A percentile compares a stretch with the other conserved stretches of the same genome.
Evolutionary conservation across 306 rosid genomes (phyloP).

Genomic region (Mimosa pudica): DNA sequence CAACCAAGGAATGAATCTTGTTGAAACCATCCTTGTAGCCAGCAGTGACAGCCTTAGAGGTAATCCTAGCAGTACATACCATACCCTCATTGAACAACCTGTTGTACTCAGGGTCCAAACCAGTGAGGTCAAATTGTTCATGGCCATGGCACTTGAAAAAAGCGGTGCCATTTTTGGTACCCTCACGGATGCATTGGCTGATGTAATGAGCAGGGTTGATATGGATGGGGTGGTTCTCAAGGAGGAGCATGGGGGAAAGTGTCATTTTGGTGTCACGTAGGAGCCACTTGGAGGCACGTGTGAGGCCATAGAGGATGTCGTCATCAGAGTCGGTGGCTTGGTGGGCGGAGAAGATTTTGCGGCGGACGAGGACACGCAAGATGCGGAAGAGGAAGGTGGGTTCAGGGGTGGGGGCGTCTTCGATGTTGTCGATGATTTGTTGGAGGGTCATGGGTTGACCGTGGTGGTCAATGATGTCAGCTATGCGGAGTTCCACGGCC

Average conservation of each 20-base stretch:
- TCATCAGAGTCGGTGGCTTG: constrained; percentile 36
- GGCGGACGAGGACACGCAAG: constrained; percentile 47
- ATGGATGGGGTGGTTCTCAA: constrained; percentile 49
- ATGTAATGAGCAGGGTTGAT: constrained; percentile 39
- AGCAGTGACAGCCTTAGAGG: constrained; percentile 38
- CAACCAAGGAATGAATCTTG: constrained; percentile 43
- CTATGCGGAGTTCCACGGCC: constrained; percentile 44
- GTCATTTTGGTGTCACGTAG: constrained; percentile 45
- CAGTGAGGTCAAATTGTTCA: constrained; percentile 46
- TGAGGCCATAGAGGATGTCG: constrained; percentile 38
- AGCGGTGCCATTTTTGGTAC: constrained; percentile 44
- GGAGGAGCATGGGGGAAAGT: constrained; percentile 41
- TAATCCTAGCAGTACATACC: constrained; percentile 44
- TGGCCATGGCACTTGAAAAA: constrained; percentile 51
- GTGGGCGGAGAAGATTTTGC: constrained; percentile 42
- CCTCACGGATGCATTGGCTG: constrained; percentile 38
- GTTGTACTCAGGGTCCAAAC: constrained; percentile 42
- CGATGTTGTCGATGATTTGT: constrained; percentile 34
- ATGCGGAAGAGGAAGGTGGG: constrained; percentile 28
- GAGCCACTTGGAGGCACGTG: constrained; percentile 48
- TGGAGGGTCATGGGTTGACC: constrained; percentile 38
- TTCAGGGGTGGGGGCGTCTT: constrained; percentile 46
- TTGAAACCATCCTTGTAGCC: constrained; percentile 50
- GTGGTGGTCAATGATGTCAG: constrained; percentile 47
- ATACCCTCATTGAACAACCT: constrained; percentile 47